Conservation (phyloP, 192 early-diverging fungal genomes). For the Umbelopsis sp. region DNA sequence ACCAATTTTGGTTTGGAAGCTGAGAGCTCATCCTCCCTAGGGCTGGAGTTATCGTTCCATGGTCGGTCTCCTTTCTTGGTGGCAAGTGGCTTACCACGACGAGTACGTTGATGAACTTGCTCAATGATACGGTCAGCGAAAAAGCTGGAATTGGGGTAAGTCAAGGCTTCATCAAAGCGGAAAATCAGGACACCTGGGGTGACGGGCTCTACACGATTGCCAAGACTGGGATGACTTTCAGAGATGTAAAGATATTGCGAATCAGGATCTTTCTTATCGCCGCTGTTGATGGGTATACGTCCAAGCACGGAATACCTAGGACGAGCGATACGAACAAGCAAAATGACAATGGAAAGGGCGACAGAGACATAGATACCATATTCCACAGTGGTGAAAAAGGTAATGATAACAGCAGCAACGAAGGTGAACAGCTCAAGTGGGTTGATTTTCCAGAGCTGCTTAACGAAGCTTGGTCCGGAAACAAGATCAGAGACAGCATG, state of each 20-base stretch:
- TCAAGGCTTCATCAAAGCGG: slow-evolving; percentile 66
- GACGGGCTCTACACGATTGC: slow-evolving; percentile 26
- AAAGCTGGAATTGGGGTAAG: slow-evolving; percentile 72
- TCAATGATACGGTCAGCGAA: slow-evolving; percentile 57
- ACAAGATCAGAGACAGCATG: slow-evolving; percentile 75
- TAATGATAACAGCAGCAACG: slow-evolving; percentile 57
- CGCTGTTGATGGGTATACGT: slow-evolving; percentile 25
- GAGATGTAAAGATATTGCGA: slow-evolving; percentile 34
- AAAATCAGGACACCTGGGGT: slow-evolving; percentile 73
- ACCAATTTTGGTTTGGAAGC: slow-evolving; percentile 52
- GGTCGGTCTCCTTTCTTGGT: slow-evolving; percentile 32
- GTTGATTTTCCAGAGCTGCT: slow-evolving; percentile 54
- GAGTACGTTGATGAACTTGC: slow-evolving; percentile 26
- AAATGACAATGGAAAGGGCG: slow-evolving; percentile 66
- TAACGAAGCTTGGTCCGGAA: slow-evolving; percentile 53
- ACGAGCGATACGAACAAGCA: slow-evolving; percentile 78
- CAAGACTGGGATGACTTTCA: slow-evolving; percentile 31
- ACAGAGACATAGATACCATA: slow-evolving; percentile 79
- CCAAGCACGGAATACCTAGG: slow-evolving; percentile 56
- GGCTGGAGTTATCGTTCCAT: slow-evolving; percentile 34
- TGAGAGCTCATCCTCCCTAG: slow-evolving; percentile 40
- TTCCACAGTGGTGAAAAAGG: slow-evolving; percentile 62
- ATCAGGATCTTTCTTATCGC: not conserved
- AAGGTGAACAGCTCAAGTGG: slow-evolving; percentile 59
- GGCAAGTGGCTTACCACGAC: slow-evolving; percentile 18